Evolutionary conservation across 73 alveolate genomes (phyloP).

Genomic region (Tetrahymena borealis): DNA sequence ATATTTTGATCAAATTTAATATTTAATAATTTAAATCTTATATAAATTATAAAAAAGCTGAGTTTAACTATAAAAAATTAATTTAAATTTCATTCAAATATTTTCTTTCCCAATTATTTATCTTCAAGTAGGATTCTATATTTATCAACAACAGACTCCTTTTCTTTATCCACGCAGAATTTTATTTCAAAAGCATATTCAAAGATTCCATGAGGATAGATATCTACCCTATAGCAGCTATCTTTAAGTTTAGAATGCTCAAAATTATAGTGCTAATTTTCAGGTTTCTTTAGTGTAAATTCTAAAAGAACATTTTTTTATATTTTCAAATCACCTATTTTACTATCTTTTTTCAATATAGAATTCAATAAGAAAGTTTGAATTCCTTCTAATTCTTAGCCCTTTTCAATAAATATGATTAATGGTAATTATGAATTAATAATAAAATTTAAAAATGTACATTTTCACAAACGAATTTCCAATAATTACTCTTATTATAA

Average conservation of each 20-base stretch:
- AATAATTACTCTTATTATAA: neutral
- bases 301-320: neutral
- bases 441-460: neutral
- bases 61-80: neutral
- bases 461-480: neutral
- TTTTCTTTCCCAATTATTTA: neutral
- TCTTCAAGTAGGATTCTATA: neutral
- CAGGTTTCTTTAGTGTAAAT: neutral
- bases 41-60: neutral
- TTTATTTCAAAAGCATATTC: neutral
- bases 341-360: neutral
- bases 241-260: neutral
- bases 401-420: neutral
- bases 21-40: neutral
- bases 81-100: neutral
- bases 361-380: neutral
- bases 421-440: neutral
- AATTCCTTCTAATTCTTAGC: neutral
- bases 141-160: neutral
- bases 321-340: neutral
- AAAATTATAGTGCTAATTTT: neutral
- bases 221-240: neutral
- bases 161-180: neutral
- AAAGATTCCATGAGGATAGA: neutral
- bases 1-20: too few species aligned